These are phyloP conservation scores for Triticum monococcum DNA, from an alignment of 176 grass and related monocot genomes.

Conservation along the genomic window DNA sequence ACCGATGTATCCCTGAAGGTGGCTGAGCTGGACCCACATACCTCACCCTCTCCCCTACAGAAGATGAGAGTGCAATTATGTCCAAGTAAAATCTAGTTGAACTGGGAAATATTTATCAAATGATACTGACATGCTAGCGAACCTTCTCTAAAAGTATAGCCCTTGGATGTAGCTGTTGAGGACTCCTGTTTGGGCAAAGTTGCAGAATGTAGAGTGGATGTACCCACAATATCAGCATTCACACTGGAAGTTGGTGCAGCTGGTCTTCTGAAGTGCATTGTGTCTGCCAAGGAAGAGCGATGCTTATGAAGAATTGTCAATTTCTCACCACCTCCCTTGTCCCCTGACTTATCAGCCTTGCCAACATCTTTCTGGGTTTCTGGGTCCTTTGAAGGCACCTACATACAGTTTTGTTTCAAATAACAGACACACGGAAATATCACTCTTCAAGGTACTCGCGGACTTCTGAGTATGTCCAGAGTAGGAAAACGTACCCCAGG, in stretches of 20 bases:
- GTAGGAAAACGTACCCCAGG: conserved; percentile 66
- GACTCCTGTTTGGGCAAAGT: conserved; percentile 83
- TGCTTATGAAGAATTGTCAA: conserved; percentile 64
- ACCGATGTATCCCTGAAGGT: conserved; percentile 59
- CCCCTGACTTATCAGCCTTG: conserved; percentile 58
- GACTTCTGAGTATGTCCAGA: conserved; percentile 10
- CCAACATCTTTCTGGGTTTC: conserved; percentile 68
- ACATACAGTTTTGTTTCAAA: conserved; percentile 16
- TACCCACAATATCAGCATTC: conserved; percentile 89
- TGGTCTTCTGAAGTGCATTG: conserved; percentile 67
- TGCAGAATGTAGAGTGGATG: conserved; percentile 78
- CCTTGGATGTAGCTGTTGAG: conserved; percentile 91
- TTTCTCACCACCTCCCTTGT: conserved; percentile 51
- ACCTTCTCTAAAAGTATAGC: conserved; percentile 98
- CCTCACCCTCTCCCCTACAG: conserved; percentile 83
- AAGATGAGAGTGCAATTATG: conserved; percentile 19
- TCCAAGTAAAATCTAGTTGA: conserved; percentile 17
- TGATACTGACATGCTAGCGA: conserved; percentile 13
- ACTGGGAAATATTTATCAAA: conserved; percentile 1
- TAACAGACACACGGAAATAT: conserved; percentile 3
- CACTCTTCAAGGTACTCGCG: conserved; percentile 8
- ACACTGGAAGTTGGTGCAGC: conserved; percentile 82
- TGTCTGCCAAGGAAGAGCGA: conserved; percentile 55
- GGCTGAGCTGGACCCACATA: conserved; percentile 64
- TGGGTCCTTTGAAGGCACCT: conserved; percentile 73